phyloP scores from a whole-genome alignment of 495 filamentous ascomycete species.

The Daldinia vernicosa region DNA sequence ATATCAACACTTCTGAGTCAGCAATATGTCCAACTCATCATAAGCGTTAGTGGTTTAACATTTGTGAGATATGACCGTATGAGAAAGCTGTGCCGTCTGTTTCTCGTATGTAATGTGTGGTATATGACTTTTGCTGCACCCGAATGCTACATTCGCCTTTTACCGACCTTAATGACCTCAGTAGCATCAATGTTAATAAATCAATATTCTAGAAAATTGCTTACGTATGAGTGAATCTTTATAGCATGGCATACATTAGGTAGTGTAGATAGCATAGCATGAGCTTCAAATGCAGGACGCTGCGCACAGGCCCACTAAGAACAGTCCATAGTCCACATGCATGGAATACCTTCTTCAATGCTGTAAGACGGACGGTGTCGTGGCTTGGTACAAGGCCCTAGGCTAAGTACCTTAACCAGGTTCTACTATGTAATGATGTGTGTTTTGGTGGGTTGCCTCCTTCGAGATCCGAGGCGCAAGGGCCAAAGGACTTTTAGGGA shows the following conservation, averaged over 20 bases:
- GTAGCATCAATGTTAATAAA: background rate
- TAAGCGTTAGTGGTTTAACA: slow-evolving; percentile 13
- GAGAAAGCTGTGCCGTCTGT: slow-evolving; percentile 3
- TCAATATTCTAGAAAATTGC: background rate
- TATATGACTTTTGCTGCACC: slow-evolving; percentile 10
- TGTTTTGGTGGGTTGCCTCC: slow-evolving; percentile 36
- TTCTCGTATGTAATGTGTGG: slow-evolving; percentile 23
- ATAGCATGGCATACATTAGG: background rate
- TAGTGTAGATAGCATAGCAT: background rate
- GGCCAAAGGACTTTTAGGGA: slow-evolving; percentile 12
- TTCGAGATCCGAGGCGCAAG: slow-evolving; percentile 37
- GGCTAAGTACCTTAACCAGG: background rate
- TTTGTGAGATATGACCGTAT: slow-evolving; percentile 25
- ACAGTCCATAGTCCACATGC: background rate
- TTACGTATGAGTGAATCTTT: background rate
- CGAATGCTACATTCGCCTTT: slow-evolving; percentile 3
- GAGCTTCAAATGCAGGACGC: background rate
- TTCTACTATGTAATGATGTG: background rate
- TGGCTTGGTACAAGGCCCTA: background rate
- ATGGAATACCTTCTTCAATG: slow-evolving; percentile 11
- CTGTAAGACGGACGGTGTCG: slow-evolving; percentile 6
- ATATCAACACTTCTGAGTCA: slow-evolving; percentile 27
- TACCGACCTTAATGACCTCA: background rate
- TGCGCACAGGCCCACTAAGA: slow-evolving; percentile 6
- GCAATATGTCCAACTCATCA: slow-evolving; percentile 19